A percentile compares a stretch with the other conserved stretches of the same genome.
Evolutionary conservation across 1,284 basidiomycete genomes (phyloP).

Genomic region (Crucibulum parvulum): DNA sequence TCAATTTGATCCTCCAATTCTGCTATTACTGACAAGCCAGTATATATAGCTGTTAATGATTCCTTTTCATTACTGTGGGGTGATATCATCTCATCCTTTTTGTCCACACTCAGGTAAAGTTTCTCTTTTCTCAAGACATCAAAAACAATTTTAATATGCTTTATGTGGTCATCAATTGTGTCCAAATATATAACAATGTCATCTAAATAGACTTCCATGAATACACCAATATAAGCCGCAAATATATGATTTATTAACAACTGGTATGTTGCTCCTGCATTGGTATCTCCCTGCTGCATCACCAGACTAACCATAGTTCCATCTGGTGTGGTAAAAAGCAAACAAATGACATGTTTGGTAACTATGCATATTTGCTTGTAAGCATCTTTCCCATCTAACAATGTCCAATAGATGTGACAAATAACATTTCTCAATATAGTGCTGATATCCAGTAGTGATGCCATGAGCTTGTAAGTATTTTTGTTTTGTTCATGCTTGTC

Average conservation of each 20-base stretch:
- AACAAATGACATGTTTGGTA: background rate
- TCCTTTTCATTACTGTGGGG: background rate
- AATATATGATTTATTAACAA: too few species aligned
- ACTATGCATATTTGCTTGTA: background rate
- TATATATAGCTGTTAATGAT: background rate
- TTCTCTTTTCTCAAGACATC: constrained; percentile 18
- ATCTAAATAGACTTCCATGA: constrained; percentile 18
- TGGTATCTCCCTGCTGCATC: background rate
- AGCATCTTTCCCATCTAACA: background rate
- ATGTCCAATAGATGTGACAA: background rate
- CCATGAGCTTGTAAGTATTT: background rate
- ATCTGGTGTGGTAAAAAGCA: background rate
- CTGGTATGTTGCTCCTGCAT: background rate
- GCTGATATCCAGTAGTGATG: background rate
- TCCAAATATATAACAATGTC: constrained; percentile 18
- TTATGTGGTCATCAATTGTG: constrained; percentile 34
- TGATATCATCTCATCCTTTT: background rate
- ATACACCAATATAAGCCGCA: too few species aligned
- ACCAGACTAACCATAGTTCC: background rate
- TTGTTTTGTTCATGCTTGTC: background rate
- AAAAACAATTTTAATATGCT: constrained; percentile 32
- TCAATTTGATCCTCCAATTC: too few species aligned
- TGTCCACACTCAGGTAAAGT: constrained; percentile 34
- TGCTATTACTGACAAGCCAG: background rate
- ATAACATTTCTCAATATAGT: background rate